Percentiles rank a stretch among this genome's conserved stretches.
Conservation (phyloP, 2,329 filamentous ascomycete genomes). For the Tolypocladium tundrense region DNA sequence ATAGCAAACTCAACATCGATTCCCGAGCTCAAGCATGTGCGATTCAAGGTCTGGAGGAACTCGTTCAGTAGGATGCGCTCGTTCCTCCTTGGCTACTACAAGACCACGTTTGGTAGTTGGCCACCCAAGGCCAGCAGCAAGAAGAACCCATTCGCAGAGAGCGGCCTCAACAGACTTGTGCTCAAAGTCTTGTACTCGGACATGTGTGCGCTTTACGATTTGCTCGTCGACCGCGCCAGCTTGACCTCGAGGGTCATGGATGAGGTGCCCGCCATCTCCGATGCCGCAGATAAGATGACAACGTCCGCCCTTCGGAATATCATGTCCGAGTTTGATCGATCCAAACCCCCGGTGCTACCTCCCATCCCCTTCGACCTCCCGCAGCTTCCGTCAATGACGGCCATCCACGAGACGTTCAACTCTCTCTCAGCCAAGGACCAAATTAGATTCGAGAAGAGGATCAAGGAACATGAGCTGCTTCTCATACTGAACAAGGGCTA, state of each 20-base stretch:
- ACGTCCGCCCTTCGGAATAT: conserved; percentile 66
- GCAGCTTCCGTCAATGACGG: conserved; percentile 58
- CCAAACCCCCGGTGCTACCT: conserved; percentile 79
- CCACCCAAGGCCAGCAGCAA: conserved; percentile 85
- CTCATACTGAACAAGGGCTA: conserved; percentile 71
- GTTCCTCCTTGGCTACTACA: conserved; percentile 60
- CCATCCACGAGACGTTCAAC: conserved; percentile 54
- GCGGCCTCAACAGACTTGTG: conserved; percentile 76
- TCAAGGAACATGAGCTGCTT: conserved; percentile 70
- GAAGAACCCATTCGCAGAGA: conserved; percentile 82
- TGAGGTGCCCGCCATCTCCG: conserved; percentile 45
- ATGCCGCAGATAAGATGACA: conserved; percentile 48
- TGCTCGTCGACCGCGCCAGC: conserved; percentile 69
- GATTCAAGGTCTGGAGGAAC: conserved; percentile 75
- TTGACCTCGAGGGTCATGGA: conserved; percentile 73
- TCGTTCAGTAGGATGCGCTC: conserved; percentile 66
- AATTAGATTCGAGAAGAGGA: conserved; percentile 56
- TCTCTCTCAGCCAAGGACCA: conserved; percentile 64
- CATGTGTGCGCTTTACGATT: conserved; percentile 76
- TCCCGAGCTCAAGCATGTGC: conserved; percentile 64
- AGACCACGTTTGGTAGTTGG: conserved; percentile 56
- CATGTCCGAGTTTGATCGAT: conserved; percentile 80
- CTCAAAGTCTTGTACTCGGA: conserved; percentile 77
- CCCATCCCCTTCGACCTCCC: conserved; percentile 87
- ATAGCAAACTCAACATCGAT: conserved; percentile 75